These are phyloP conservation scores for Alternaria dauci DNA, from an alignment of 2,329 filamentous ascomycete species.

Conservation along the genomic window DNA sequence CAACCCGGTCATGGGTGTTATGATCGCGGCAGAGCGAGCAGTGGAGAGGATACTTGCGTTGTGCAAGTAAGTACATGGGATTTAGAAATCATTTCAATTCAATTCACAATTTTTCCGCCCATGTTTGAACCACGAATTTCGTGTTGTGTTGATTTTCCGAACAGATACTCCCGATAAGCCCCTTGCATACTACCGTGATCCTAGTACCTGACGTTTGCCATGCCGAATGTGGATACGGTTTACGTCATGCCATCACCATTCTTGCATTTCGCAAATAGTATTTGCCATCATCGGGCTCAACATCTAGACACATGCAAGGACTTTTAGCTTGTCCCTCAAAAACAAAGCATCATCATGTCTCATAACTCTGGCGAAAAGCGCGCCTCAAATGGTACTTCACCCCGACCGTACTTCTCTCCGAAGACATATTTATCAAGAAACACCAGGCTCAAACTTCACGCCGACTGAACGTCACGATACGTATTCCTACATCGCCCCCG, in stretches of 20 bases:
- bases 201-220: not conserved
- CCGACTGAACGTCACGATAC: slow-evolving; percentile 56
- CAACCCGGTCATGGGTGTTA: slow-evolving; percentile 64
- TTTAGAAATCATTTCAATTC: not conserved
- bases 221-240: not conserved
- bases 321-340: not conserved
- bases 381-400: not conserved
- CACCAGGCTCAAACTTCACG: slow-evolving; percentile 18
- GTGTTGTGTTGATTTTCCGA: not conserved
- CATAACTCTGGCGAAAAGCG: not conserved
- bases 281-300: not conserved
- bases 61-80: not conserved
- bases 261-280: not conserved
- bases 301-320: not conserved
- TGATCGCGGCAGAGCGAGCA: slow-evolving; percentile 63
- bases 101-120: not conserved
- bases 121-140: not conserved
- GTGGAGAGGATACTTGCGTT: slow-evolving; percentile 57
- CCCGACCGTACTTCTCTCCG: too few species aligned
- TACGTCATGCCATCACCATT: not conserved
- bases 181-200: not conserved
- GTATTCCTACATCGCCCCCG: slow-evolving; percentile 60
- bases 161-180: not conserved
- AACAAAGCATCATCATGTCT: not conserved
- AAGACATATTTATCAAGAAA: not conserved